phyloP scores from a whole-genome alignment of 768 basidiomycete genomes.

The Gymnopilus junonius region DNA sequence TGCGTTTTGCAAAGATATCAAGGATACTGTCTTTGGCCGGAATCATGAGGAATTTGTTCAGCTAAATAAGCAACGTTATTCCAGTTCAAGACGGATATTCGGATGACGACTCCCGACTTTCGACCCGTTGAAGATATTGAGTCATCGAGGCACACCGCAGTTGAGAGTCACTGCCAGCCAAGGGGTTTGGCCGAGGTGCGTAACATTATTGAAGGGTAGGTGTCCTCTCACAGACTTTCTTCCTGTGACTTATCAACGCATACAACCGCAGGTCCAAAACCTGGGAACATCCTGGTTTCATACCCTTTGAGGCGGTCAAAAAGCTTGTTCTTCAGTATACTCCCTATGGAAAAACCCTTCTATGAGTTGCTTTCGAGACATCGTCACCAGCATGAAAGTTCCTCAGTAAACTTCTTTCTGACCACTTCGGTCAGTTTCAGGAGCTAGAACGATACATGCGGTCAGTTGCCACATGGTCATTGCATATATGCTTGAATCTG shows the following conservation, averaged over 20 bases:
- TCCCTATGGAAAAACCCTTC: conserved; percentile 33
- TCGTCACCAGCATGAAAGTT: conserved; percentile 17
- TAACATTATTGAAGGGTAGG: conserved; percentile 33
- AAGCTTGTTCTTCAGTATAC: conserved; percentile 31
- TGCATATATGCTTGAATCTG: not conserved
- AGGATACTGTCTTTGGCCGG: conserved; percentile 1
- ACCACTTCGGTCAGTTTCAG: conserved; percentile 36
- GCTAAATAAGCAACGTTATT: conserved; percentile 31
- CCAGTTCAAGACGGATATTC: conserved; percentile 34
- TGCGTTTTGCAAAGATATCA: conserved; percentile 43
- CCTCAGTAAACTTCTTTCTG: conserved; percentile 21
- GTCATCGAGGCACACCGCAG: not conserved
- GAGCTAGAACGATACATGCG: conserved; percentile 29
- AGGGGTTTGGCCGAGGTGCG: conserved; percentile 29
- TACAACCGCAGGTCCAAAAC: conserved; percentile 30
- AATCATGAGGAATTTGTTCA: conserved; percentile 32
- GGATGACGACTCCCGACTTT: conserved; percentile 38
- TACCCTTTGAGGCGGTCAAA: conserved; percentile 40
- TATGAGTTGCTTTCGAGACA: conserved; percentile 33
- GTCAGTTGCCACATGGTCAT: conserved; percentile 13
- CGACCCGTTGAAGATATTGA: conserved; percentile 22
- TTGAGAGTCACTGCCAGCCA: conserved; percentile 2
- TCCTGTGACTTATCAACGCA: not conserved
- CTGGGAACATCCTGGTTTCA: conserved; percentile 41
- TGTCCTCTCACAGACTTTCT: not conserved